These are phyloP conservation scores for Colletotrichum trifolii DNA, from an alignment of 2,329 filamentous ascomycete genomes.

Conservation along the genomic window DNA sequence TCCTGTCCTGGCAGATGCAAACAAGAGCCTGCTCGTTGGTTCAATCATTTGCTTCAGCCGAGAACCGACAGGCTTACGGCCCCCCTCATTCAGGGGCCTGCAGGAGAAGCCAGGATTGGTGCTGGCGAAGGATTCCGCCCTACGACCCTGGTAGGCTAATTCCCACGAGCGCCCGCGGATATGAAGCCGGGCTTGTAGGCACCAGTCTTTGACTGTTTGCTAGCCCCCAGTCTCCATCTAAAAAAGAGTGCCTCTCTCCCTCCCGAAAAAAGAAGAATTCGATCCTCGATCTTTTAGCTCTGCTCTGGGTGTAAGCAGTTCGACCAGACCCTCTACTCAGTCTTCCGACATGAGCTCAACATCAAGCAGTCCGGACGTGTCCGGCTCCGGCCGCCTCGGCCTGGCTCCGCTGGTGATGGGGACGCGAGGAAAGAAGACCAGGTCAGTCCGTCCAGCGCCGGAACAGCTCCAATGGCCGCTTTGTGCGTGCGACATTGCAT, in stretches of 20 bases:
- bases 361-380: slow-evolving; percentile 1
- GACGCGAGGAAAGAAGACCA: slow-evolving; percentile 13
- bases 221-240: too few relatives aligned
- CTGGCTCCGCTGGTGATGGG: slow-evolving; percentile 13
- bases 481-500: background rate
- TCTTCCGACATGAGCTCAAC: background rate
- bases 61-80: too few relatives aligned
- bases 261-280: too few relatives aligned
- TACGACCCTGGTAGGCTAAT: slow-evolving; percentile 17
- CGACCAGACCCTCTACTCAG: background rate
- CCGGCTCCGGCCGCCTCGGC: background rate
- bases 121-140: slow-evolving; percentile 11
- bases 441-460: slow-evolving; percentile 1
- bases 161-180: background rate
- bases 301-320: too few relatives aligned
- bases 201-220: background rate
- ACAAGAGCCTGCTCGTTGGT: too few relatives aligned
- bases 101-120: background rate
- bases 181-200: background rate
- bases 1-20: too few relatives aligned
- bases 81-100: too few relatives aligned
- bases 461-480: background rate
- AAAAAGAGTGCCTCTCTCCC: too few relatives aligned
- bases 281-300: too few relatives aligned
- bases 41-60: too few relatives aligned